A percentile compares a stretch with the other conserved stretches of the same genome.
These are phyloP conservation scores for Barnettozyma pratensis DNA, from an alignment of 805 yeast species.

Conservation along the genomic window DNA sequence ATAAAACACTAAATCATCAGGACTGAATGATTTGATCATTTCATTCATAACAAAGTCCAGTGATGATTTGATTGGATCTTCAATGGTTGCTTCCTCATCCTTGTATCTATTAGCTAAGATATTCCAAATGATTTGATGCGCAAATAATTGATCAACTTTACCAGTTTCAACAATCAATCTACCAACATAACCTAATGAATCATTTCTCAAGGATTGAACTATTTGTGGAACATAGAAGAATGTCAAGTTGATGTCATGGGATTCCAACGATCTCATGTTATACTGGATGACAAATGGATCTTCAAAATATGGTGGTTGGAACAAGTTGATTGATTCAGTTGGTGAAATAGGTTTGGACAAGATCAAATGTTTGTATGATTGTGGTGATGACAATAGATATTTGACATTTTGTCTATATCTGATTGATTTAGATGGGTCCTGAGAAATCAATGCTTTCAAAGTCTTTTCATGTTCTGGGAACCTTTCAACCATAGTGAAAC, in stretches of 20 bases:
- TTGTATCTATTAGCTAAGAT: slow-evolving; percentile 89
- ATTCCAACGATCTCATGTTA: slow-evolving; percentile 83
- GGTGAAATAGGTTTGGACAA: slow-evolving; percentile 59
- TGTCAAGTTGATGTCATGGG: slow-evolving; percentile 79
- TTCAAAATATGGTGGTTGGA: slow-evolving; percentile 65
- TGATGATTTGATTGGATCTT: slow-evolving; percentile 78
- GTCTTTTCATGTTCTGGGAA: slow-evolving; percentile 36
- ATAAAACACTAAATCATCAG: slow-evolving; percentile 61
- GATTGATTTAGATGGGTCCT: slow-evolving; percentile 56
- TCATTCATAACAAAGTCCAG: slow-evolving; percentile 65
- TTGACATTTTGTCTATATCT: slow-evolving; percentile 54
- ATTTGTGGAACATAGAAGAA: slow-evolving; percentile 98
- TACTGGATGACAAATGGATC: slow-evolving; percentile 75
- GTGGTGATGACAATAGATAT: slow-evolving; percentile 34
- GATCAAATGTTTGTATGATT: slow-evolving; percentile 16
- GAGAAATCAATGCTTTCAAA: slow-evolving; percentile 40
- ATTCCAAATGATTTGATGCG: slow-evolving; percentile 98
- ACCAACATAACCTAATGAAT: slow-evolving; percentile 77
- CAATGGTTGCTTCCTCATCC: slow-evolving; percentile 79
- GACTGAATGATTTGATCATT: slow-evolving; percentile 59
- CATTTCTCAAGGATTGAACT: slow-evolving; percentile 87
- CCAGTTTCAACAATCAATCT: slow-evolving; percentile 90
- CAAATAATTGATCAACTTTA: slow-evolving; percentile 81
- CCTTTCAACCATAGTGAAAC: slow-evolving; percentile 63
- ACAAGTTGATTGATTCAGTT: slow-evolving; percentile 76